Conservation (phyloP, 177 flowering plant species). For the Viscum album region DNA sequence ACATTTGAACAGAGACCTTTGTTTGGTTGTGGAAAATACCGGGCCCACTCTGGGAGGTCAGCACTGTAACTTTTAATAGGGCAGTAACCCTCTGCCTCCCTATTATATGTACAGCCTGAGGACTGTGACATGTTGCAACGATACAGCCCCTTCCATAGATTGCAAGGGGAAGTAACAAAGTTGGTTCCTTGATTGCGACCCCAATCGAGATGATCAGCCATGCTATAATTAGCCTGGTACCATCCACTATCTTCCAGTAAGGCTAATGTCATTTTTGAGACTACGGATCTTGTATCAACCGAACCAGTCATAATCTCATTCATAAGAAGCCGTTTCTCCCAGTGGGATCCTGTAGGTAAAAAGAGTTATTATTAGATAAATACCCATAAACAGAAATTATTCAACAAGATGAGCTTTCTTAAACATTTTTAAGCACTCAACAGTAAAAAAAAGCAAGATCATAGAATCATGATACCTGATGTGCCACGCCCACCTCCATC, state of each 20-base stretch:
- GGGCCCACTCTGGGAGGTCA: slow-evolving; percentile 96
- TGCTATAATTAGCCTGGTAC: slow-evolving; percentile 93
- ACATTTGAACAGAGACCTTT: slow-evolving; percentile 41
- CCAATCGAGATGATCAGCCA: slow-evolving; percentile 97
- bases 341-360: slow-evolving; percentile 71
- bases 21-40: slow-evolving; percentile 86
- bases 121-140: slow-evolving; percentile 86
- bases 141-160: slow-evolving; percentile 95
- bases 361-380: no score
- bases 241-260: slow-evolving; percentile 98
- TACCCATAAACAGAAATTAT: neutral
- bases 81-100: slow-evolving; percentile 99
- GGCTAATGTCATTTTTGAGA: slow-evolving; percentile 95
- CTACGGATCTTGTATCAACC: slow-evolving; percentile 96
- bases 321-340: slow-evolving; percentile 99
- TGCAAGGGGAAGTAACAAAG: slow-evolving; percentile 84
- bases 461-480: slow-evolving; percentile 43
- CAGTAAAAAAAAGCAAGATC: neutral
- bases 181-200: slow-evolving; percentile 93
- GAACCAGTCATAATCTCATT: slow-evolving; percentile 99
- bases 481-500: slow-evolving; percentile 99
- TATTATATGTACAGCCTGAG: slow-evolving; percentile 97
- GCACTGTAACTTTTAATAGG: slow-evolving; percentile 86
- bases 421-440: neutral
- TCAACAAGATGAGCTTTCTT: neutral